Conservation (phyloP, 2,329 filamentous ascomycete species). For the Mollisia scopiformis region DNA sequence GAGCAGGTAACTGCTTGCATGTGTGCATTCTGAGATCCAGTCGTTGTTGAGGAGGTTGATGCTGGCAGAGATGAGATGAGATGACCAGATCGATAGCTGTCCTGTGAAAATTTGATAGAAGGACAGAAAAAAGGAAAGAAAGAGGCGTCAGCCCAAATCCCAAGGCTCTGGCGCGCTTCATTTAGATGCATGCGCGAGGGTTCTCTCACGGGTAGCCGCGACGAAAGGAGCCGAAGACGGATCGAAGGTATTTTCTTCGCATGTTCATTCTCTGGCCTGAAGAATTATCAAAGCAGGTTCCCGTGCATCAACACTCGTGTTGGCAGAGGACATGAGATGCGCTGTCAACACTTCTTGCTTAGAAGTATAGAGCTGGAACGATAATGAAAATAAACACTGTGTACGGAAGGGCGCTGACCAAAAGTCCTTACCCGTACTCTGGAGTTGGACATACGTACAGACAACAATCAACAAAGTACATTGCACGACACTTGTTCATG, state of each 20-base stretch:
- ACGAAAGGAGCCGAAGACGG: neutral
- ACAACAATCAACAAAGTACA: neutral
- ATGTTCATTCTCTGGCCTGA: neutral
- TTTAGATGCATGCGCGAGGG: neutral
- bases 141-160: neutral
- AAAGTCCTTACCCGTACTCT: neutral
- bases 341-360: neutral
- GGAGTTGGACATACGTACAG: neutral
- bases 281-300: neutral
- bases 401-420: neutral
- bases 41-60: too few species aligned
- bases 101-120: neutral
- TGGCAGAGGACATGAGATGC: neutral
- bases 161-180: neutral
- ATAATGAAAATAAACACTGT: neutral
- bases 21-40: too few species aligned
- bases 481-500: neutral
- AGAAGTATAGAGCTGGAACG: neutral
- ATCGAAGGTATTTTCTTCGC: neutral
- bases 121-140: neutral
- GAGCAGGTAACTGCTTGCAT: too few species aligned
- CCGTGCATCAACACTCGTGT: neutral
- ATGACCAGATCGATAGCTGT: too few species aligned
- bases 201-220: neutral
- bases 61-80: too few species aligned